phyloP scores from a whole-genome alignment of 2,329 filamentous ascomycete genomes.

The Clonostachys chloroleuca region DNA sequence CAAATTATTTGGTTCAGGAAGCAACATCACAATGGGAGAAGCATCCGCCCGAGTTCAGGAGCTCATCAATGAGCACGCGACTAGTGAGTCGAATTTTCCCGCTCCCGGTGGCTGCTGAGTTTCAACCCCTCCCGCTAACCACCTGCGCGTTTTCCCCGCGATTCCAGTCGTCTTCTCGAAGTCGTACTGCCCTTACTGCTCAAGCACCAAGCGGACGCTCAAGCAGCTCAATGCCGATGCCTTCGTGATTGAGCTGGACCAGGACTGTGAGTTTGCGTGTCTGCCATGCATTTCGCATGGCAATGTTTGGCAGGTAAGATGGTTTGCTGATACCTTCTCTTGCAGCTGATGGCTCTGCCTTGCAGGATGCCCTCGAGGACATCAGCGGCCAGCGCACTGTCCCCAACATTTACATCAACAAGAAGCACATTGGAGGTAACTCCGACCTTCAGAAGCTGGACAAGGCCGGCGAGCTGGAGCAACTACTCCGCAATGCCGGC shows the following conservation, averaged over 20 bases:
- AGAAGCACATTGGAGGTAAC: constrained; percentile 95
- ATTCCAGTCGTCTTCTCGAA: constrained; percentile 86
- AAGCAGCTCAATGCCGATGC: constrained; percentile 67
- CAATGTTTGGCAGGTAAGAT: neutral
- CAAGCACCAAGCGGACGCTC: constrained; percentile 70
- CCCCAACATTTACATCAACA: constrained; percentile 89
- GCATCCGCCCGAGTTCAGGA: constrained; percentile 37
- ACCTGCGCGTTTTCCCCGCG: neutral
- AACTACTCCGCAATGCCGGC: constrained; percentile 33
- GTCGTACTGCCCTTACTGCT: constrained; percentile 94
- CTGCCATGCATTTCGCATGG: neutral
- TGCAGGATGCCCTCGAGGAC: constrained; percentile 79
- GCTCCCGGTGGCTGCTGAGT: neutral
- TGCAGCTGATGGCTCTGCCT: constrained; percentile 72
- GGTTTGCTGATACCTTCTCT: constrained; percentile 8
- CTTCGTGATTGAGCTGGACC: constrained; percentile 76
- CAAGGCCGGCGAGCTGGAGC: constrained; percentile 28
- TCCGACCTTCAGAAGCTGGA: constrained; percentile 71
- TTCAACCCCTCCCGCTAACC: neutral
- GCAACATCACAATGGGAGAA: constrained; percentile 1
- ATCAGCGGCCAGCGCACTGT: constrained; percentile 84
- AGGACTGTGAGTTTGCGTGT: constrained; percentile 59
- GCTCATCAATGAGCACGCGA: constrained; percentile 85
- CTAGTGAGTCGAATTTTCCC: constrained; percentile 55
- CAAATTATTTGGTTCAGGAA: constrained; percentile 1